These are phyloP conservation scores for Cornus controversa DNA, from an alignment of 148 eudicot genomes.

Conservation along the genomic window DNA sequence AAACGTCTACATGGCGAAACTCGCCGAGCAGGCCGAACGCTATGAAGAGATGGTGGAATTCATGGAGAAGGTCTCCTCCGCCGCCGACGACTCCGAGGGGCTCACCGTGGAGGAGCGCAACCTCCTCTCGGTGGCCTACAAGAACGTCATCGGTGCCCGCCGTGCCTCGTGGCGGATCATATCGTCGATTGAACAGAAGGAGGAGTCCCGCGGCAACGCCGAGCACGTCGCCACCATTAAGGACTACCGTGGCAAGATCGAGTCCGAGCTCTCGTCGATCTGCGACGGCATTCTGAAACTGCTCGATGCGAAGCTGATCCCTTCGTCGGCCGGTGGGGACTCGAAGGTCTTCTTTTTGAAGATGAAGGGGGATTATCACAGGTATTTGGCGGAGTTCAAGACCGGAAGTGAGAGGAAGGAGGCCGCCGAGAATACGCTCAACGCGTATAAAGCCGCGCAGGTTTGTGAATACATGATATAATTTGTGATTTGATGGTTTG, in stretches of 20 bases:
- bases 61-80: slow-evolving; percentile 28
- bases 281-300: slow-evolving; percentile 27
- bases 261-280: slow-evolving; percentile 27
- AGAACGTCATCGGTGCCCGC: slow-evolving; percentile 40
- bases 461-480: slow-evolving; percentile 4
- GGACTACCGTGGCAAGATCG: slow-evolving; percentile 27
- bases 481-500: background rate
- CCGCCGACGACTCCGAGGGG: slow-evolving; percentile 18
- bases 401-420: slow-evolving; percentile 30
- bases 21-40: slow-evolving; percentile 26
- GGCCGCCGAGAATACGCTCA: slow-evolving; percentile 32
- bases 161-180: slow-evolving; percentile 38
- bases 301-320: slow-evolving; percentile 20
- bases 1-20: slow-evolving; percentile 26
- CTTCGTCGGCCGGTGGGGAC: slow-evolving; percentile 16
- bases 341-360: slow-evolving; percentile 31
- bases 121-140: slow-evolving; percentile 37
- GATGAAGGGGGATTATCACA: slow-evolving; percentile 34
- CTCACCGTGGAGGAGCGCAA: slow-evolving; percentile 35
- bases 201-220: slow-evolving; percentile 33
- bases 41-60: slow-evolving; percentile 36
- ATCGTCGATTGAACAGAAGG: slow-evolving; percentile 30
- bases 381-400: slow-evolving; percentile 33
- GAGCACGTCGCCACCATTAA: slow-evolving; percentile 22
- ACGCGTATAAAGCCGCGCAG: slow-evolving; percentile 30